Evolutionary conservation across 202 grass and related monocot genomes (phyloP).

Genomic region (Brachypodium distachyon): DNA sequence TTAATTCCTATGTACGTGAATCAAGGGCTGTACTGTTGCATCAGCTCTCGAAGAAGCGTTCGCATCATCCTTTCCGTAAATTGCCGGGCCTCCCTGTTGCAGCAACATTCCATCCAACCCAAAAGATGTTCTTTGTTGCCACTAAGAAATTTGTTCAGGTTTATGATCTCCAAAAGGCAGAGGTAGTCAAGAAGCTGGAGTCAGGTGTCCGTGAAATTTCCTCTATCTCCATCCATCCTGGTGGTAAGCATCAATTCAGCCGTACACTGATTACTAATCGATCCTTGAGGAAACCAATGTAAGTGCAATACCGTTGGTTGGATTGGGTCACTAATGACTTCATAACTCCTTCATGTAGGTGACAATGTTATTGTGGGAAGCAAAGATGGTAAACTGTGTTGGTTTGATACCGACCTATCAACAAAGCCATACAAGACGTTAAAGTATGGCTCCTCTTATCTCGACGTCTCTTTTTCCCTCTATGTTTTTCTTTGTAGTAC

Average conservation of each 20-base stretch:
- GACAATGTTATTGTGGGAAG: slow-evolving; percentile 97
- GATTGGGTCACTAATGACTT: neutral
- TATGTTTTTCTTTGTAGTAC: neutral
- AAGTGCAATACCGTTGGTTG: neutral
- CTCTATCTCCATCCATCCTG: slow-evolving; percentile 88
- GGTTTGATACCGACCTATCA: slow-evolving; percentile 95
- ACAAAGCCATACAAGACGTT: slow-evolving; percentile 81
- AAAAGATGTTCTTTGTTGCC: slow-evolving; percentile 86
- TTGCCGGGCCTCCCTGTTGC: slow-evolving; percentile 83
- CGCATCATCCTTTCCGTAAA: slow-evolving; percentile 82
- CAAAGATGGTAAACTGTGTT: slow-evolving; percentile 95
- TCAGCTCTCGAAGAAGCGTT: slow-evolving; percentile 86
- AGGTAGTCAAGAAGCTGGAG: slow-evolving; percentile 81
- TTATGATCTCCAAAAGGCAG: slow-evolving; percentile 88
- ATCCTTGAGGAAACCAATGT: neutral
- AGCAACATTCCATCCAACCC: slow-evolving; percentile 76
- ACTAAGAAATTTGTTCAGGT: slow-evolving; percentile 93
- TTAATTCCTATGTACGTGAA: slow-evolving; percentile 78
- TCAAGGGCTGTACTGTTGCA: slow-evolving; percentile 83
- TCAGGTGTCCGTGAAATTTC: slow-evolving; percentile 86
- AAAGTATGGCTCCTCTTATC: slow-evolving; percentile 43
- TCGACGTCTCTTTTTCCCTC: neutral
- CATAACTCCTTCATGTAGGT: slow-evolving; percentile 39
- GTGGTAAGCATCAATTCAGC: slow-evolving; percentile 43
- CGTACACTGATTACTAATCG: neutral